Conservation (phyloP, 1,284 basidiomycete genomes). For the Puccinia coronata region DNA sequence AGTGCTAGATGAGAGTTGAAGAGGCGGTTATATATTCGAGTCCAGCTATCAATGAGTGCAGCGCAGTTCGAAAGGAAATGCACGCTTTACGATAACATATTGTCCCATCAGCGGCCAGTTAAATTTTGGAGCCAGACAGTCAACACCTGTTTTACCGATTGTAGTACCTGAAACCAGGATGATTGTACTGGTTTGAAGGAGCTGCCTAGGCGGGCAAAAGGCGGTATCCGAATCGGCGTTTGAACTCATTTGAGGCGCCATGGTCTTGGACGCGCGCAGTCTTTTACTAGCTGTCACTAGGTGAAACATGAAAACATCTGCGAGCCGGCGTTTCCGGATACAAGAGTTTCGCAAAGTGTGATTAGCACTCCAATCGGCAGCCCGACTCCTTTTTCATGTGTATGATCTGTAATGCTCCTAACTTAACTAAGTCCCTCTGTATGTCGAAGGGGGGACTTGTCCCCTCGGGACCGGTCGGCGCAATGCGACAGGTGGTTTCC, state of each 20-base stretch:
- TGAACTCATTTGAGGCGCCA: background rate
- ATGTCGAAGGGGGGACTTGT: no score
- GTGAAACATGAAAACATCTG: background rate
- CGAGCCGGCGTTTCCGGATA: background rate
- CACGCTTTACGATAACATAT: no score
- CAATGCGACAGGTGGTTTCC: no score
- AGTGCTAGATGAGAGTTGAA: background rate
- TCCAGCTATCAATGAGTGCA: no score
- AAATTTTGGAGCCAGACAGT: no score
- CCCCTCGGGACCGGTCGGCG: no score
- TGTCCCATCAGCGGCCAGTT: background rate
- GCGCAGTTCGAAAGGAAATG: no score
- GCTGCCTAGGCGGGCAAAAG: background rate
- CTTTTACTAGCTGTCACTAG: background rate
- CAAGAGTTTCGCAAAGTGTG: background rate
- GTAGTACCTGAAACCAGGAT: background rate
- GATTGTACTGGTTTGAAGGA: constrained; percentile 9
- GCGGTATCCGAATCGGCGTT: background rate
- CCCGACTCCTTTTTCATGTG: no score
- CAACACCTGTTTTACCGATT: no score
- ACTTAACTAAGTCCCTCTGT: no score
- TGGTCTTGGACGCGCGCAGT: background rate
- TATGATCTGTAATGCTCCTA: no score
- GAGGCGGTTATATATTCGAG: background rate
- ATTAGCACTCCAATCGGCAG: background rate